Evolutionary conservation across 306 rosid species (phyloP).

Genomic region (Acmispon strigosus): DNA sequence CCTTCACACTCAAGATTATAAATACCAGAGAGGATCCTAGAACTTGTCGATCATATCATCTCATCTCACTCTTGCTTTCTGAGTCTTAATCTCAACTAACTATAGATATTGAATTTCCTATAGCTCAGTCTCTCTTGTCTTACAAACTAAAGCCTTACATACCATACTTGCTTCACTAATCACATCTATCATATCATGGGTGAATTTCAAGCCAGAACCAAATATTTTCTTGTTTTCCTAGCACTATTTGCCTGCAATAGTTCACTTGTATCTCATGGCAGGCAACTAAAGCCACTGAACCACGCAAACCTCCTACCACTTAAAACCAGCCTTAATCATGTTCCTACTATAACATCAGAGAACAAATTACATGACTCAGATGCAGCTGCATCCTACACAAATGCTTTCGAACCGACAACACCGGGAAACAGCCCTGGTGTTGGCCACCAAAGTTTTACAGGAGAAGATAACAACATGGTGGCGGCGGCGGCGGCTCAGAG

Average conservation of each 20-base stretch:
- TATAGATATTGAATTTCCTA: not conserved
- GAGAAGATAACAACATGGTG: not conserved
- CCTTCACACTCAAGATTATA: conserved; percentile 10
- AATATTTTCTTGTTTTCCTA: not conserved
- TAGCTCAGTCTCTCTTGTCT: not conserved
- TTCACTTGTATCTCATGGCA: conserved; percentile 16
- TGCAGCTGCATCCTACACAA: not conserved
- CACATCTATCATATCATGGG: not conserved
- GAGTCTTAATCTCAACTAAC: not conserved
- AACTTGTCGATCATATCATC: not conserved
- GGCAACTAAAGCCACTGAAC: conserved; percentile 16
- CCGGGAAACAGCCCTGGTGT: conserved; percentile 67
- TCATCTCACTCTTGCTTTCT: not conserved
- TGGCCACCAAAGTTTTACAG: conserved; percentile 10
- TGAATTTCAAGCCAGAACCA: not conserved
- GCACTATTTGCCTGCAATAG: conserved; percentile 5
- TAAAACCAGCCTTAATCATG: not conserved
- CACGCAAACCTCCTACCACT: not conserved
- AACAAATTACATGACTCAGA: not conserved
- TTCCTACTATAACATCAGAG: not conserved
- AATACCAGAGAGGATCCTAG: conserved; percentile 2
- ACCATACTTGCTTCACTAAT: not conserved
- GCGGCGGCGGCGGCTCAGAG: conserved; percentile 8
- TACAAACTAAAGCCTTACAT: not conserved
- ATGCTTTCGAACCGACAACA: conserved; percentile 39